These are phyloP conservation scores for Calendula officinalis DNA, from an alignment of 129 eudicot species.

Conservation along the genomic window DNA sequence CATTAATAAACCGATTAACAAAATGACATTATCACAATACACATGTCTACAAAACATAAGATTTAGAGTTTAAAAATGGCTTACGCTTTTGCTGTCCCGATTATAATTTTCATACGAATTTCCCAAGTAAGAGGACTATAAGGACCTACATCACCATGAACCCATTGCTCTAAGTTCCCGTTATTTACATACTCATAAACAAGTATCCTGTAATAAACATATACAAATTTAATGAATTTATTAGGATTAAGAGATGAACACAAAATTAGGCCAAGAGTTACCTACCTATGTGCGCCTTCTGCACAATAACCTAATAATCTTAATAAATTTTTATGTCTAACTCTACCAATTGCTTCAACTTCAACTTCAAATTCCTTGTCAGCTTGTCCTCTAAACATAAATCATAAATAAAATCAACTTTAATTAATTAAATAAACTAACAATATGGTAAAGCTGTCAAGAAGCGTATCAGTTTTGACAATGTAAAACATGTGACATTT, in stretches of 20 bases:
- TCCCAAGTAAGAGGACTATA: slow-evolving; percentile 71
- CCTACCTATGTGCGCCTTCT: slow-evolving; percentile 71
- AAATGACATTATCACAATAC: slow-evolving; percentile 5
- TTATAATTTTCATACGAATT: slow-evolving; percentile 60
- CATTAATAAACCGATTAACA: slow-evolving; percentile 2
- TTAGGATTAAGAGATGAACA: background rate
- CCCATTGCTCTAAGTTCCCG: slow-evolving; percentile 74
- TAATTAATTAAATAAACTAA: background rate
- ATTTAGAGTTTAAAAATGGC: background rate
- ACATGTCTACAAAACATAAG: background rate
- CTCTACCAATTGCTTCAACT: slow-evolving; percentile 74
- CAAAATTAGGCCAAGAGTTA: background rate
- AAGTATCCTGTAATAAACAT: slow-evolving; percentile 46
- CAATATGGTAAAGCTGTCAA: background rate
- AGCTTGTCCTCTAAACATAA: slow-evolving; percentile 58
- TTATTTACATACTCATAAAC: slow-evolving; percentile 71
- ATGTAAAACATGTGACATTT: no score
- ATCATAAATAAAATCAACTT: slow-evolving; percentile 1
- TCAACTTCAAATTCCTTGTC: slow-evolving; percentile 73
- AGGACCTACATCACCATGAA: slow-evolving; percentile 72
- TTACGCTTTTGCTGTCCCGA: slow-evolving; percentile 71
- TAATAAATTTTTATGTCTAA: slow-evolving; percentile 56
- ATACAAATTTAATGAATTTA: background rate
- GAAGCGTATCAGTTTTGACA: background rate
- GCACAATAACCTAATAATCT: slow-evolving; percentile 69